Conservation (phyloP, 2,329 filamentous ascomycete species). For the Fusarium devonianum region DNA sequence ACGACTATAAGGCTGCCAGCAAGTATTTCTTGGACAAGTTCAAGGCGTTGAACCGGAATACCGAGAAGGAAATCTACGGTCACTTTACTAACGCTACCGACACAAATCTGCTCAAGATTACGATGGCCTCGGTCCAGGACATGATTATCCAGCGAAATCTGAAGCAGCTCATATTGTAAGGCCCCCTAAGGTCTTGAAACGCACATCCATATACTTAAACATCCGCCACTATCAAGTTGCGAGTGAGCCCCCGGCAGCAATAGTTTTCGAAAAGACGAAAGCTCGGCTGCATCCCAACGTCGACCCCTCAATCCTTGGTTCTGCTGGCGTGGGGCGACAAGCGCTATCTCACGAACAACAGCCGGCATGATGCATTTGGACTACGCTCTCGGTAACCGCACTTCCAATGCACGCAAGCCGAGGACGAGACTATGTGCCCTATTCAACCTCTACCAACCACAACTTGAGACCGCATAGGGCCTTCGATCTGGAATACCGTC, state of each 20-base stretch:
- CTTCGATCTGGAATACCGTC: slow-evolving; percentile 4
- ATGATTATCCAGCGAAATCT: slow-evolving; percentile 88
- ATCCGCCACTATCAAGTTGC: slow-evolving; percentile 5
- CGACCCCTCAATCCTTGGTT: neutral
- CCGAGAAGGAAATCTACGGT: slow-evolving; percentile 69
- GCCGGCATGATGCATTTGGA: slow-evolving; percentile 6
- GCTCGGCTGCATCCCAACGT: slow-evolving; percentile 1
- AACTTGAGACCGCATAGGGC: neutral
- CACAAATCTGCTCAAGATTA: slow-evolving; percentile 82
- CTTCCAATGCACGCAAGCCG: slow-evolving; percentile 8
- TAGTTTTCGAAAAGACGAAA: slow-evolving; percentile 1
- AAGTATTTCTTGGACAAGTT: slow-evolving; percentile 87
- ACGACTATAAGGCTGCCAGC: slow-evolving; percentile 76
- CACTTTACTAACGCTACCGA: slow-evolving; percentile 70
- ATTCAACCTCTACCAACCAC: slow-evolving; percentile 7
- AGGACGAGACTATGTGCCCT: slow-evolving; percentile 5
- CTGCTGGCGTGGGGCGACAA: neutral
- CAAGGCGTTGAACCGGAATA: slow-evolving; percentile 74
- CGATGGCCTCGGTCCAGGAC: slow-evolving; percentile 85
- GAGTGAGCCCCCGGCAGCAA: slow-evolving; percentile 8
- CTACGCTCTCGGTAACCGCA: slow-evolving; percentile 1
- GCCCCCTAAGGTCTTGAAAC: slow-evolving; percentile 2
- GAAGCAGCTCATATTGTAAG: slow-evolving; percentile 71
- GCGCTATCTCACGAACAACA: neutral
- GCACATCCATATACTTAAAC: slow-evolving; percentile 4